Evolutionary conservation across 331 rosid genomes (phyloP).

Genomic region (Acacia concinna): DNA sequence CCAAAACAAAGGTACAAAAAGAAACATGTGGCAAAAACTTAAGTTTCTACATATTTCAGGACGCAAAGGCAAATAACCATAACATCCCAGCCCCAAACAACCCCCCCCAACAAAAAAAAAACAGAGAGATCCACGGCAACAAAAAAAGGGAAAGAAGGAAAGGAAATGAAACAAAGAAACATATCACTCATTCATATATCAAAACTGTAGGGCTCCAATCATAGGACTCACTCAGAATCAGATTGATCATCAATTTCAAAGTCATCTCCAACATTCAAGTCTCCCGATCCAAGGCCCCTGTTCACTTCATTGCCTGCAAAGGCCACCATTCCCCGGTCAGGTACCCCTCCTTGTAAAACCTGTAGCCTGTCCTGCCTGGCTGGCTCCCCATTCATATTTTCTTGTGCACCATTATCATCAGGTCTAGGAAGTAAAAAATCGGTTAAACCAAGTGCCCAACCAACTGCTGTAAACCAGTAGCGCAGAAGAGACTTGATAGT

Average conservation of each 20-base stretch:
- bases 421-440: slow-evolving; percentile 88
- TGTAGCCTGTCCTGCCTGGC: slow-evolving; percentile 83
- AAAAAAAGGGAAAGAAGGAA: neutral
- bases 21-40: slow-evolving; percentile 5
- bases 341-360: slow-evolving; percentile 65
- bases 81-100: neutral
- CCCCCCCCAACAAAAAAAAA: neutral
- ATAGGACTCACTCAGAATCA: slow-evolving; percentile 87
- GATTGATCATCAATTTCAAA: slow-evolving; percentile 83
- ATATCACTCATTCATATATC: neutral
- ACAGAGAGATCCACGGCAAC: neutral
- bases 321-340: slow-evolving; percentile 63
- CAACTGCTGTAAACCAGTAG: slow-evolving; percentile 89
- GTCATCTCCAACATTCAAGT: slow-evolving; percentile 56
- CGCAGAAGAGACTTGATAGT: slow-evolving; percentile 88
- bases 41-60: neutral
- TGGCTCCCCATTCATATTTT: slow-evolving; percentile 84
- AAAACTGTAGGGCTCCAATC: neutral
- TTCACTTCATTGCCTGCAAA: slow-evolving; percentile 64
- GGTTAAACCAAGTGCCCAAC: slow-evolving; percentile 96
- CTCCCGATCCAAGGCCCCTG: slow-evolving; percentile 49
- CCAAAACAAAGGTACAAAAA: neutral
- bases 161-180: neutral
- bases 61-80: neutral
- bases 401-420: slow-evolving; percentile 76